Base-by-base conservation (phyloP, 768 basidiomycete species). In the Tylopilus subfusipes region DNA sequence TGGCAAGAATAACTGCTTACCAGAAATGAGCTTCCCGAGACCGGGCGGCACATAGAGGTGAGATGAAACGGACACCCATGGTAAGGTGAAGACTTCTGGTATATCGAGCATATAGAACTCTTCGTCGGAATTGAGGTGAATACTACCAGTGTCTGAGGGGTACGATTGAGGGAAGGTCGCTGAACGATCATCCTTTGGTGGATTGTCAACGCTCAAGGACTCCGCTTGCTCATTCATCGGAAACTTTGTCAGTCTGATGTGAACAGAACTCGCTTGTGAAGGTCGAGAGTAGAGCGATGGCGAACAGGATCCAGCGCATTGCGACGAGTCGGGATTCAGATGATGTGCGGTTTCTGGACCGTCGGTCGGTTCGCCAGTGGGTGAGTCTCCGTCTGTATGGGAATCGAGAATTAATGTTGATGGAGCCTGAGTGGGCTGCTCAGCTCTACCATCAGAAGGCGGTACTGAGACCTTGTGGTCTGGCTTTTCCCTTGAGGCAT, bases 21-120 rank as follows among this genome's bases (percentile, higher is more conserved):
- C 66, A 34, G 70, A 65, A 40, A 75, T 59, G 30, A 76, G 70
- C 47, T 67, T 67, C 36, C 65, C 67, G 16, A 75, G 59, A 13
- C 66, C 58, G 3, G 72, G 70, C 0, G 75, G 75, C 13, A 75
- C 68, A 47, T 72, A 75, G 11, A 75, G 44, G 33, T 60, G 52
- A 16, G 63, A 57, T 24, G 55, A 30, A 44, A 64, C 55, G 7
- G 70, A 58, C n/a, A 68, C 63, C 73, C 73, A 73, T 6, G 74
- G 73, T 18, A 68, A 52, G 16, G 63, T 52, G 21, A 68, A 63
- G 39, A 69, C 55, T 16, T 75, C 75, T 2, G 66, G 64, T 24
- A 70, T 27, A 27, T 69, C 73, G 16, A 75, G 58, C 64, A 76
- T 64, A 34, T 68, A 57, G 48, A 75, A 76, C 44, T 65, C 68